phyloP scores from a whole-genome alignment of 176 grass and related monocot genomes.

The Zoysia pacifica region DNA sequence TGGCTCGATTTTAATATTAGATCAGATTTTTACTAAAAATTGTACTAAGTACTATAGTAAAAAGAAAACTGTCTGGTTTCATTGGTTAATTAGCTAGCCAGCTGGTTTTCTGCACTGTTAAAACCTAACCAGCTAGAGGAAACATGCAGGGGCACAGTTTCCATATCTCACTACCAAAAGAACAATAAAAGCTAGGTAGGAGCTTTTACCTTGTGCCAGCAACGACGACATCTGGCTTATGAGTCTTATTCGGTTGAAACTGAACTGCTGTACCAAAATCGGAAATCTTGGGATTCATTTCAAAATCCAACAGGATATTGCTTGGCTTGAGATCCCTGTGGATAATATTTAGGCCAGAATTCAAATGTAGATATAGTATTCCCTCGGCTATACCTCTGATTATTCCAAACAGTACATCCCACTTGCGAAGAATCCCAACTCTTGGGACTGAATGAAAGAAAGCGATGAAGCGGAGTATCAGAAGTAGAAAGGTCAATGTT shows the following conservation, averaged over 20 bases:
- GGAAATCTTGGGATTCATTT: slow-evolving; percentile 3
- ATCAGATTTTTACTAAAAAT: no score
- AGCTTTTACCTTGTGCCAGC: background rate
- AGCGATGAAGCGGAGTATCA: no score
- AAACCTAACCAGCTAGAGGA: background rate
- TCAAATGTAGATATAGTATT: background rate
- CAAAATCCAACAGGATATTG: background rate
- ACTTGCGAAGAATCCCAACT: background rate
- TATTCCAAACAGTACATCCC: background rate
- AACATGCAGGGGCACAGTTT: background rate
- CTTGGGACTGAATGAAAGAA: background rate
- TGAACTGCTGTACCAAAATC: slow-evolving; percentile 6
- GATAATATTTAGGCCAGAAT: background rate
- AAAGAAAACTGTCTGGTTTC: no score
- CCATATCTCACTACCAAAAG: background rate
- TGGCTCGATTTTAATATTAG: no score
- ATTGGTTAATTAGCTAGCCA: no score
- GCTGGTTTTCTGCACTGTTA: no score
- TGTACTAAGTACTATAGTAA: no score
- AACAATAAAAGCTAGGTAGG: no score
- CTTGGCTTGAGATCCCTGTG: slow-evolving; percentile 13
- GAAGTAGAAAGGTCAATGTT: background rate
- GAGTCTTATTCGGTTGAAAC: background rate
- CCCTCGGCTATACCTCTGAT: slow-evolving; percentile 4
- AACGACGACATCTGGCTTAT: background rate